phyloP scores from a whole-genome alignment of 495 filamentous ascomycete species.

The Terfezia boudieri region DNA sequence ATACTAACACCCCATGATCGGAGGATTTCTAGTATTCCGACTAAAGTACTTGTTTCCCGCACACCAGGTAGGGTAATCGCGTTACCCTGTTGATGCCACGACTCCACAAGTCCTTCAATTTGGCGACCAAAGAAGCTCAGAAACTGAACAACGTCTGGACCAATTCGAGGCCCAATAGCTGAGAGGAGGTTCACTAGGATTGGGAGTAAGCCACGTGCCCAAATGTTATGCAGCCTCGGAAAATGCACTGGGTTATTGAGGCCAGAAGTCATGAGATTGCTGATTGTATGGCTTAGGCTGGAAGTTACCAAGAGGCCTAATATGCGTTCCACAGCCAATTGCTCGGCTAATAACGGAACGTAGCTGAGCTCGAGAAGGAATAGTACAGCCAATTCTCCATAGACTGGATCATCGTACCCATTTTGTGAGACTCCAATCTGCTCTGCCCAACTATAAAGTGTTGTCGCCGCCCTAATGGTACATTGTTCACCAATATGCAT shows the following conservation, averaged over 20 bases:
- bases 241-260: neutral
- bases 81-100: neutral
- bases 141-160: conserved; percentile 64
- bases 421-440: conserved; percentile 37
- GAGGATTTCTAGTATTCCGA: neutral
- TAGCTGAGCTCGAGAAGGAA: conserved; percentile 75
- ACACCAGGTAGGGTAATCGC: neutral
- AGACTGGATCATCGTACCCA: conserved; percentile 53
- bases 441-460: conserved; percentile 88
- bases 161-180: conserved; percentile 52
- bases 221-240: conserved; percentile 51
- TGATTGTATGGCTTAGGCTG: conserved; percentile 46
- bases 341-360: conserved; percentile 63
- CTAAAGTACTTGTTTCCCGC: neutral
- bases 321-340: conserved; percentile 64
- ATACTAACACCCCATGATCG: conserved; percentile 4
- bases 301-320: conserved; percentile 57
- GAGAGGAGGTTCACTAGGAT: conserved; percentile 75
- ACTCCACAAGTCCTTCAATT: neutral
- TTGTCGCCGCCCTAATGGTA: conserved; percentile 56
- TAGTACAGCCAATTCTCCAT: conserved; percentile 67
- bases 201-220: conserved; percentile 69
- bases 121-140: conserved; percentile 24
- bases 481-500: conserved; percentile 38
- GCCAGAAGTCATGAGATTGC: conserved; percentile 43